phyloP scores from a whole-genome alignment of 306 rosid species.

The Medicago truncatula region MtrunA17r5.0-ANR NC_053048.1:37873001-37873500 shows the following conservation, averaged over 20 bases:
- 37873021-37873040: constrained; percentile 68
- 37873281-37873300: constrained; percentile 45
- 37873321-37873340: constrained; percentile 51
- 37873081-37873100: too few relatives aligned
- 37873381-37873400: constrained; percentile 51
- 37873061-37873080: too few relatives aligned
- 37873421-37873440: constrained; percentile 57
- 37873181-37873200: too few relatives aligned
- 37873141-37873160: too few relatives aligned
- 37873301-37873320: constrained; percentile 64
- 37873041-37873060: too few relatives aligned
- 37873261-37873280: constrained; percentile 51
- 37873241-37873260: constrained; percentile 50
- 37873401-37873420: constrained; percentile 53
- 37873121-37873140: too few relatives aligned
- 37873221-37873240: constrained; percentile 69
- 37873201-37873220: constrained; percentile 43
- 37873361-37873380: constrained; percentile 35
- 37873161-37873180: too few relatives aligned
- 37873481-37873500: too few relatives aligned
- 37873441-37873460: not conserved
- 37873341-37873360: constrained; percentile 51
- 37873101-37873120: too few relatives aligned
- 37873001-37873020: constrained; percentile 47
- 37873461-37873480: not conserved